These are phyloP conservation scores for Boletus patriciae DNA, from an alignment of 768 basidiomycete species.

Conservation along the genomic window DNA sequence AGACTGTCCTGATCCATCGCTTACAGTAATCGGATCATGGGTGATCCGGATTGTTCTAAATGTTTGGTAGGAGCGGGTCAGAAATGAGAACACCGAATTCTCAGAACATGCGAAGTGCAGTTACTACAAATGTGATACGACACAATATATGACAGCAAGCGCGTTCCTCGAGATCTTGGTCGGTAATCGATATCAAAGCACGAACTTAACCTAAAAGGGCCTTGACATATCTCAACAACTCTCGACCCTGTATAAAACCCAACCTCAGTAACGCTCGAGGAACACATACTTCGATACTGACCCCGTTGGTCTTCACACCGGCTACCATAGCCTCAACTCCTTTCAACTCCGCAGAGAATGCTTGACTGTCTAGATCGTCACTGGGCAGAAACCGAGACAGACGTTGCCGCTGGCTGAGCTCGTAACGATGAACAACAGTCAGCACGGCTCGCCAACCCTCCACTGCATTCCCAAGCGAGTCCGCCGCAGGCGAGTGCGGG, in stretches of 20 bases:
- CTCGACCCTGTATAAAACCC: conserved; percentile 52
- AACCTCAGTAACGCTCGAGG: conserved; percentile 11
- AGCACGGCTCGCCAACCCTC: conserved; percentile 87
- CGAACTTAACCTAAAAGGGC: conserved; percentile 54
- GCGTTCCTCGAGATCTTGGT: conserved; percentile 1
- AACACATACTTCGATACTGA: conserved; percentile 38
- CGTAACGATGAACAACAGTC: conserved; percentile 63
- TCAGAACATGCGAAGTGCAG: not conserved
- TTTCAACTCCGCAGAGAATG: conserved; percentile 37
- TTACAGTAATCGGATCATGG: not conserved
- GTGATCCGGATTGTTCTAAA: not conserved
- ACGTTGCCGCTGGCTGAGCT: conserved; percentile 57
- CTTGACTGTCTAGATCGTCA: conserved; percentile 31
- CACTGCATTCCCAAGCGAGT: conserved; percentile 33
- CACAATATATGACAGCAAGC: not conserved
- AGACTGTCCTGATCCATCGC: not conserved
- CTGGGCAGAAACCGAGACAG: conserved; percentile 30
- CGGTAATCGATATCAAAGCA: not conserved
- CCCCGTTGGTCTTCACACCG: conserved; percentile 73
- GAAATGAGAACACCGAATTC: not conserved
- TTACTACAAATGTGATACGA: not conserved
- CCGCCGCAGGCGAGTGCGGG: conserved; percentile 30
- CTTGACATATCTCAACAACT: conserved; percentile 72
- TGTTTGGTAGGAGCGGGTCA: not conserved
- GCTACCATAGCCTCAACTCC: conserved; percentile 73